Conservation (phyloP, 2,329 filamentous ascomycete species). For the Pestalotiopsis sp. region DNA sequence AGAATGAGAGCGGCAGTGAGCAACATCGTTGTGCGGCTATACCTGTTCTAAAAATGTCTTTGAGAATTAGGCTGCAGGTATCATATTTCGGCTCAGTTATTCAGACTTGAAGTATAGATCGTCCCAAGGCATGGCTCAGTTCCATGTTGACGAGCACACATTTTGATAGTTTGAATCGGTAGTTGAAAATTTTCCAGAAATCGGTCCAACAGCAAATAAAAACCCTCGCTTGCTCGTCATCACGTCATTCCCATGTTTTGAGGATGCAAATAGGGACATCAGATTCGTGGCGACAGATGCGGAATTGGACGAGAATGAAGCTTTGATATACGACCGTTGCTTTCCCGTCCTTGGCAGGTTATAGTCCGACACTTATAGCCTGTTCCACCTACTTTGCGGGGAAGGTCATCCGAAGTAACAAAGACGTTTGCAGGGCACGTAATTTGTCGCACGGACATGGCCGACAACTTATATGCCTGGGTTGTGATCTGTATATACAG, state of each 20-base stretch:
- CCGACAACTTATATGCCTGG: too few species aligned
- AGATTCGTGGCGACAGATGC: background rate
- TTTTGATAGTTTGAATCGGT: background rate
- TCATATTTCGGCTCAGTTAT: background rate
- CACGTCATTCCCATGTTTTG: background rate
- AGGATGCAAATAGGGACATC: background rate
- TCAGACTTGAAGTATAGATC: background rate
- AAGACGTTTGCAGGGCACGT: background rate
- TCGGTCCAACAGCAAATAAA: background rate
- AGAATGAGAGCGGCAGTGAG: background rate
- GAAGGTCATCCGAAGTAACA: background rate
- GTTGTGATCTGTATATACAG: too few species aligned
- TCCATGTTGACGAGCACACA: background rate
- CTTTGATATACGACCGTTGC: background rate
- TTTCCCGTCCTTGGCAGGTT: background rate
- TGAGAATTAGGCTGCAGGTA: background rate
- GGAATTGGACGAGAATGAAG: background rate
- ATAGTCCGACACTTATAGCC: background rate
- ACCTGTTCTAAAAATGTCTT: background rate
- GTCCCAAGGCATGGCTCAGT: background rate
- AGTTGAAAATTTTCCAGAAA: background rate
- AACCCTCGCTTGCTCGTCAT: background rate
- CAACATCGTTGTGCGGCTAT: background rate
- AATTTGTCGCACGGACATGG: background rate
- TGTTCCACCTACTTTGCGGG: slow-evolving; percentile 1